Evolutionary conservation across 495 filamentous ascomycete genomes (phyloP).

Genomic region (Xylaria venustula): DNA sequence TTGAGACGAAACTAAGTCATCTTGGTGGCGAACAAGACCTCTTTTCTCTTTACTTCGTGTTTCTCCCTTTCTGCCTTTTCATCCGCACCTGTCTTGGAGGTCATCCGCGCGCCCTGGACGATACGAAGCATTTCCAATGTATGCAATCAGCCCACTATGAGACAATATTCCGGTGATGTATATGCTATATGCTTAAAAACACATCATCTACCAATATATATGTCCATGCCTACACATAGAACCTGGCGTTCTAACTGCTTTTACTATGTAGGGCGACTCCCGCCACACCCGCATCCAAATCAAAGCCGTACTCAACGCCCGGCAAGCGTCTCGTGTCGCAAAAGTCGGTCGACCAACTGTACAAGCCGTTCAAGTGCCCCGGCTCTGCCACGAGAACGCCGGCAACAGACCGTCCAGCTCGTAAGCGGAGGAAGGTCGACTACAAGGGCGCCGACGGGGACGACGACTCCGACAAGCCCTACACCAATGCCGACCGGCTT

Average conservation of each 20-base stretch:
- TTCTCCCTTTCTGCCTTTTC: too few relatives aligned
- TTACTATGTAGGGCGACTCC: conserved; percentile 20
- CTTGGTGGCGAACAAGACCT: neutral
- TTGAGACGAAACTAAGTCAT: neutral
- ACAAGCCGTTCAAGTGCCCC: conserved; percentile 91
- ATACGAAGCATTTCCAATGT: conserved; percentile 1
- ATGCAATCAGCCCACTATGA: neutral
- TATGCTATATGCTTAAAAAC: too few relatives aligned
- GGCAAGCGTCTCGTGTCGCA: conserved; percentile 40
- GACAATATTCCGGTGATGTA: neutral
- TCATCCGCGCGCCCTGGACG: neutral
- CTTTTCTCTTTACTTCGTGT: neutral
- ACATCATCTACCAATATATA: too few relatives aligned
- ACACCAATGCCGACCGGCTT: conserved; percentile 83
- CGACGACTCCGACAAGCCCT: conserved; percentile 74
- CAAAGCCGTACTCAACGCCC: conserved; percentile 20
- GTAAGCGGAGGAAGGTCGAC: conserved; percentile 86
- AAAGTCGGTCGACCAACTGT: conserved; percentile 64
- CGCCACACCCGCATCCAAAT: conserved; percentile 20
- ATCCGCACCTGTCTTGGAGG: neutral
- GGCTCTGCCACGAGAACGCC: conserved; percentile 71
- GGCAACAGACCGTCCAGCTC: conserved; percentile 73
- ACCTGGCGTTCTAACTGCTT: neutral
- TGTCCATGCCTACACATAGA: neutral
- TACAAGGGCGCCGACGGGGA: conserved; percentile 81